Percentiles rank a stretch among this genome's conserved stretches.
Conservation (phyloP, 306 rosid species). For the Sicyos edulis region DNA sequence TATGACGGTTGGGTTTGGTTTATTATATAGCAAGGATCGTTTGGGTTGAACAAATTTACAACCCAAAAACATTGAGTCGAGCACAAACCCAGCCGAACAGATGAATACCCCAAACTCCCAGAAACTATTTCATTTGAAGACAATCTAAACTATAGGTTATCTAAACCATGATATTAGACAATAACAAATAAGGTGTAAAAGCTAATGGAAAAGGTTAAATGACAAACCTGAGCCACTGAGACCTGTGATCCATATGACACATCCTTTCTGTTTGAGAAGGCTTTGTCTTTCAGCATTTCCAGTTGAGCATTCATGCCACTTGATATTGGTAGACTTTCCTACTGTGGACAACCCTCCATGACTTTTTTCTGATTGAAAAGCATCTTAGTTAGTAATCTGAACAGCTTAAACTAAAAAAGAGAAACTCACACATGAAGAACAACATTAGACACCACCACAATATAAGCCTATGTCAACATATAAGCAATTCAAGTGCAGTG, state of each 20-base stretch:
- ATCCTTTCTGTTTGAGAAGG: conserved; percentile 62
- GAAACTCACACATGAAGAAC: conserved; percentile 1
- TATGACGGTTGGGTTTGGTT: not conserved
- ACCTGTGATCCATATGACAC: conserved; percentile 74
- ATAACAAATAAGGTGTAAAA: not conserved
- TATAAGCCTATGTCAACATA: not conserved
- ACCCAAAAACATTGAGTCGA: not conserved
- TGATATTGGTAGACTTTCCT: conserved; percentile 59
- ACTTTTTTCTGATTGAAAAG: conserved; percentile 37
- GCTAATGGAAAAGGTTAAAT: not conserved
- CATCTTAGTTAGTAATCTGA: conserved; percentile 18
- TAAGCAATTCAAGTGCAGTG: not conserved
- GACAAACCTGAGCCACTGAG: conserved; percentile 69
- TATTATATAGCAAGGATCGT: not conserved
- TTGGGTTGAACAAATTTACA: not conserved
- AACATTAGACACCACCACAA: not conserved
- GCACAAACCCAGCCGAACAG: not conserved
- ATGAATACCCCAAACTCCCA: not conserved
- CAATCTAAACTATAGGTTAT: not conserved
- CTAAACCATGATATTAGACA: not conserved
- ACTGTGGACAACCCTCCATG: conserved; percentile 33
- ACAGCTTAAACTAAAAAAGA: not conserved
- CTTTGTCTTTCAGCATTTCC: conserved; percentile 45
- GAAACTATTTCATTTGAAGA: not conserved
- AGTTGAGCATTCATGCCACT: conserved; percentile 59